These are phyloP conservation scores for Linum tenue DNA, from an alignment of 345 rosid genomes.

Conservation along the genomic window DNA sequence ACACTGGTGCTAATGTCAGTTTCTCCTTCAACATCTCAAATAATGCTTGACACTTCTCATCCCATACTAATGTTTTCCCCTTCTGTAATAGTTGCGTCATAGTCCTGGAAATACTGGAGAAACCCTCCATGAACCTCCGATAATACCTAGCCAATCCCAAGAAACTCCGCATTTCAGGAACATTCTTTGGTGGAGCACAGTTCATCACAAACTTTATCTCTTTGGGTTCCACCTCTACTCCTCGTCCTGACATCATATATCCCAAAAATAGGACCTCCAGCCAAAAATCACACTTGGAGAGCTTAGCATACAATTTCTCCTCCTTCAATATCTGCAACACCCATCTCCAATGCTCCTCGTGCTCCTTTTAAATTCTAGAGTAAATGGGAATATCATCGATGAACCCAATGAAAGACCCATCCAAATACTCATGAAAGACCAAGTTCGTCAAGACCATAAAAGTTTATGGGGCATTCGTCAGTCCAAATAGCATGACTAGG, in stretches of 20 bases:
- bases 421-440: neutral
- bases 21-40: too few relatives aligned
- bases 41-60: too few relatives aligned
- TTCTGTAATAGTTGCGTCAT: too few relatives aligned
- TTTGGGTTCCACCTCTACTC: neutral
- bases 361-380: neutral
- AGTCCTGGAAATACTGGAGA: too few relatives aligned
- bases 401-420: neutral
- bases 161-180: too few relatives aligned
- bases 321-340: neutral
- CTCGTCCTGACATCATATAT: too few relatives aligned
- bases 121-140: too few relatives aligned
- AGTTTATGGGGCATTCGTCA: neutral
- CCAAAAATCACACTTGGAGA: neutral
- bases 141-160: too few relatives aligned
- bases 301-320: neutral
- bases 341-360: neutral
- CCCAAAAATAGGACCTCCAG: neutral
- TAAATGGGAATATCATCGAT: conserved; percentile 6
- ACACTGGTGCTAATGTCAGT: too few relatives aligned
- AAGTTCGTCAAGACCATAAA: neutral
- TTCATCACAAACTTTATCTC: neutral
- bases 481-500: neutral
- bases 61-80: too few relatives aligned
- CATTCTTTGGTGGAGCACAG: neutral